Evolutionary conservation across 139 green algal genomes (phyloP), one percentile per base, ranked within the genome.

Genomic region (Coelastrella sp.): DNA sequence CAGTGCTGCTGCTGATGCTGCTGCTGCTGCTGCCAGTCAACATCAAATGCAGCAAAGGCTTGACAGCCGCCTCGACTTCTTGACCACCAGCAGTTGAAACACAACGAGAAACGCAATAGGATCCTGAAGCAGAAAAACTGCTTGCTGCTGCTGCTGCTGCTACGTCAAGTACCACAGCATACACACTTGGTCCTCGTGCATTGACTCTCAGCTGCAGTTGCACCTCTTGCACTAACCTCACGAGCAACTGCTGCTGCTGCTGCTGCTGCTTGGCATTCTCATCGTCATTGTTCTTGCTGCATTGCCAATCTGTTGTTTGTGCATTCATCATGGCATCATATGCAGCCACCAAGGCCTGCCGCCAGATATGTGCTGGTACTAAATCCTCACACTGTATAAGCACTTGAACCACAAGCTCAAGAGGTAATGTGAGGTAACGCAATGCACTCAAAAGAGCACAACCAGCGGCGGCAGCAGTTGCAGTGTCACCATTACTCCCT

Each of bases 201-300:
- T 81, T 81, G 19, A 81, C 73, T 32, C 50, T 53, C 73, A 81
- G 27, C 50, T 81, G 48, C 17, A 66, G 48, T 50, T 81, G 73
- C n/a, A 68, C 73, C 73, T 68, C 50, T n/a, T 34, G 30, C 4
- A 81, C 50, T 2, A 81, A 8, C 11, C 6, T n/a, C n/a, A 0
- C 5, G 48, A 81, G 30, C 73, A 81, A 57, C 73, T 81, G 73
- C 73, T n/a, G 75, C 75, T 57, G 32, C 53, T 11, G 19, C 25
- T 45, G 19, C 27, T 43, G 17, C 73, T 34, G 15, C 73, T 41
- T 25, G 23, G n/a, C n/a, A n/a, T n/a, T n/a, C n/a, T n/a, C n/a
- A n/a, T n/a, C n/a, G n/a, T n/a, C n/a, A n/a, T n/a, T n/a, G n/a
- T n/a, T n/a, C n/a, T n/a, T n/a, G n/a, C n/a, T n/a, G n/a, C n/a